Evolutionary conservation across 129 eudicot species (phyloP).

Genomic region (Pseudognaphalium luteoalbum): DNA sequence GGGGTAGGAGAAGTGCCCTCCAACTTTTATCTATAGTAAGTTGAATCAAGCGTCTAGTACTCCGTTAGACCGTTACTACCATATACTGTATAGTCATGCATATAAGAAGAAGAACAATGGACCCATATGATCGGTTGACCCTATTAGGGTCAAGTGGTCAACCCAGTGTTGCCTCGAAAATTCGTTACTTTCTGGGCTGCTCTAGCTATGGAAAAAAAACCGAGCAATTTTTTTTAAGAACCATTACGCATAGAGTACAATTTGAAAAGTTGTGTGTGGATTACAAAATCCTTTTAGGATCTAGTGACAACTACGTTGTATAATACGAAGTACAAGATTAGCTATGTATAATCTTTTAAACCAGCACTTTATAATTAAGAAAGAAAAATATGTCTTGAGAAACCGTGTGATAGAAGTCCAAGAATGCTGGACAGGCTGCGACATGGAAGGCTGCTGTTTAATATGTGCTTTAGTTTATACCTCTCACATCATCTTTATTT

Average conservation of each 20-base stretch:
- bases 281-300: not conserved
- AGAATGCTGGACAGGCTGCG: constrained; percentile 41
- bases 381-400: constrained; percentile 14
- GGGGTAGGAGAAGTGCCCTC: constrained; percentile 40
- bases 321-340: no score
- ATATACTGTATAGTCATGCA: not conserved
- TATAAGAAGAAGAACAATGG: not conserved
- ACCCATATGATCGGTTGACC: not conserved
- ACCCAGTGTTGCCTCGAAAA: not conserved
- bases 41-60: constrained; percentile 7
- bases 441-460: constrained; percentile 32
- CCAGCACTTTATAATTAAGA: not conserved
- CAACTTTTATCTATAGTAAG: constrained; percentile 15
- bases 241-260: not conserved
- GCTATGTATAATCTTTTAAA: not conserved
- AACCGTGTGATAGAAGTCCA: constrained; percentile 31
- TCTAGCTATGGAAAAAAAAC: not conserved
- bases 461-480: not conserved
- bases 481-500: constrained; percentile 37
- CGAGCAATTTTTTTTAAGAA: not conserved
- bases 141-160: not conserved
- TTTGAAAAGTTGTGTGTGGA: not conserved
- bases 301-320: not conserved
- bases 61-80: not conserved
- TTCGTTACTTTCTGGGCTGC: not conserved